Conservation (phyloP, 441 rosid species). For the Populus hybrid region DNA sequence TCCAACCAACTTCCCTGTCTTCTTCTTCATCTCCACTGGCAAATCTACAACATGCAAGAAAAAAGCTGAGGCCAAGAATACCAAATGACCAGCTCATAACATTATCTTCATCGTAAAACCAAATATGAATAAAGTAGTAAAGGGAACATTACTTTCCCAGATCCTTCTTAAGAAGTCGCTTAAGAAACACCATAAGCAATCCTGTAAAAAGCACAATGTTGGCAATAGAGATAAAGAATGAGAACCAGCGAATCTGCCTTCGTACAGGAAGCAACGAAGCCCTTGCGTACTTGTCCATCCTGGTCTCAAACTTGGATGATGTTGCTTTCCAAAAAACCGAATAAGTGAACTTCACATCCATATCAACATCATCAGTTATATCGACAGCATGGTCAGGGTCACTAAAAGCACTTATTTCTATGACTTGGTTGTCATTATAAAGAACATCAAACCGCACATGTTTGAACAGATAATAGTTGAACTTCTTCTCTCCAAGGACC, state of each 20-base stretch:
- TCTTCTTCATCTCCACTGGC: conserved; percentile 75
- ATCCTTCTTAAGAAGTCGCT: conserved; percentile 69
- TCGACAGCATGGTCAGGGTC: conserved; percentile 65
- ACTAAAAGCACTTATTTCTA: conserved; percentile 54
- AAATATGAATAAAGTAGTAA: conserved; percentile 7
- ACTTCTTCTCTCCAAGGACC: conserved; percentile 25
- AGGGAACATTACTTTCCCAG: conserved; percentile 44
- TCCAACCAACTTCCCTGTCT: conserved; percentile 74
- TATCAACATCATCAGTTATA: conserved; percentile 52
- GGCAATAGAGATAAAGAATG: conserved; percentile 54
- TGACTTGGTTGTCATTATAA: conserved; percentile 50
- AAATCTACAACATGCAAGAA: conserved; percentile 31
- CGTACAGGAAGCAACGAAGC: conserved; percentile 48
- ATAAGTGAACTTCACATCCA: conserved; percentile 68
- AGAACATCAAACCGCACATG: conserved; percentile 61
- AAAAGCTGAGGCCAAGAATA: not conserved
- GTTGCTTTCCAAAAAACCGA: conserved; percentile 70
- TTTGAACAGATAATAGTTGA: conserved; percentile 61
- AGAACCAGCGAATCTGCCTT: conserved; percentile 64
- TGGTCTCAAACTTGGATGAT: conserved; percentile 36
- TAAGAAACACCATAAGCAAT: conserved; percentile 48
- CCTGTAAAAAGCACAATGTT: conserved; percentile 53
- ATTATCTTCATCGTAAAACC: not conserved
- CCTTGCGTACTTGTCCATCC: conserved; percentile 60
- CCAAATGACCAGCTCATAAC: not conserved